Conservation (phyloP, 768 basidiomycete genomes). For the Trametes villosa region DNA sequence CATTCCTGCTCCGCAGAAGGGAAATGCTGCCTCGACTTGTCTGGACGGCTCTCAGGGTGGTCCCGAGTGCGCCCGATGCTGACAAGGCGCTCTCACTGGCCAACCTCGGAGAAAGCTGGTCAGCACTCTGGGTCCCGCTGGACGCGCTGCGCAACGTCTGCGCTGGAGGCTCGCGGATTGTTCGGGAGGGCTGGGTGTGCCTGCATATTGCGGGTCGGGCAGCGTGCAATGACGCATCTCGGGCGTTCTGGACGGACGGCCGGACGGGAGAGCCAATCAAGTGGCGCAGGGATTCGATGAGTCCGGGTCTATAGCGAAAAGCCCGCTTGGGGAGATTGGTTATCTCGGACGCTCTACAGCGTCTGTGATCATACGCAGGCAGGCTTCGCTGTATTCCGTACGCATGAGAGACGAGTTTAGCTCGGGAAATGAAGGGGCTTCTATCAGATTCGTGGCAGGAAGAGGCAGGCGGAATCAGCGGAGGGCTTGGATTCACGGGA, state of each 20-base stretch:
- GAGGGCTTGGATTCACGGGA: constrained; percentile 15
- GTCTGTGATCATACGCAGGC: constrained; percentile 5
- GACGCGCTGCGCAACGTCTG: background rate
- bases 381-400: constrained; percentile 25
- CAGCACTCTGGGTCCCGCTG: background rate
- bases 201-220: background rate
- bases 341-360: constrained; percentile 28
- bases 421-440: constrained; percentile 27
- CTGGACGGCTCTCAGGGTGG: constrained; percentile 18
- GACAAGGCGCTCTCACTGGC: constrained; percentile 7
- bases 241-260: constrained; percentile 7
- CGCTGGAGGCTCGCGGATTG: constrained; percentile 1
- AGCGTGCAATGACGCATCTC: constrained; percentile 8
- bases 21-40: constrained; percentile 13
- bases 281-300: constrained; percentile 12
- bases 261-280: constrained; percentile 11
- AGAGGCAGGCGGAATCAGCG: constrained; percentile 17
- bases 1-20: constrained; percentile 1
- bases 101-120: constrained; percentile 3
- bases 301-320: constrained; percentile 26
- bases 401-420: constrained; percentile 27
- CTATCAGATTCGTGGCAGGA: constrained; percentile 33
- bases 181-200: constrained; percentile 1
- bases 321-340: constrained; percentile 16
- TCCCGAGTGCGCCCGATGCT: constrained; percentile 14